Conservation (phyloP, 768 basidiomycete species). For the Termitomyces sp. region DNA sequence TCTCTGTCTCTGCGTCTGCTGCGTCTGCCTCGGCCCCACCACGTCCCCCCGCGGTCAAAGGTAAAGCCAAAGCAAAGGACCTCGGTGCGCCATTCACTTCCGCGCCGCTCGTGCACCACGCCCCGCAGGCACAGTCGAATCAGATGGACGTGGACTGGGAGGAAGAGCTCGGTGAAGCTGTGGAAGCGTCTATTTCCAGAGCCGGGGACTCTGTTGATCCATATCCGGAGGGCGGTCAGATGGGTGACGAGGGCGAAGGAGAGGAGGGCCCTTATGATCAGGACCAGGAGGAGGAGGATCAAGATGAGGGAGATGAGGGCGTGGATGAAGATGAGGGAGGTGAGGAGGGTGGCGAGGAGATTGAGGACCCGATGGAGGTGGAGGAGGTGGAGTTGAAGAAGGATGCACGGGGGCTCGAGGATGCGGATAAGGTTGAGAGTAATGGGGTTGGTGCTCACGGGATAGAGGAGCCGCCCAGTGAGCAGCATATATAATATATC, state of each 20-base stretch:
- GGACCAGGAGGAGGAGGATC: constrained; percentile 29
- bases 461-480: not conserved
- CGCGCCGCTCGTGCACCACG: constrained; percentile 18
- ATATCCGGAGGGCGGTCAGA: constrained; percentile 11
- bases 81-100: constrained; percentile 27
- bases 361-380: constrained; percentile 26
- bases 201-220: constrained; percentile 12
- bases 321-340: constrained; percentile 30
- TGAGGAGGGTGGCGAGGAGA: constrained; percentile 28
- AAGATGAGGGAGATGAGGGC: constrained; percentile 24
- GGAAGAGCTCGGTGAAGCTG: constrained; percentile 22
- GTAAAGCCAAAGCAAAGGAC: constrained; percentile 37
- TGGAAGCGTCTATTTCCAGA: constrained; percentile 18
- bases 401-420: constrained; percentile 18
- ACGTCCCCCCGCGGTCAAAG: constrained; percentile 21
- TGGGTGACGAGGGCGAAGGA: constrained; percentile 24
- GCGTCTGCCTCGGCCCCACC: too few species aligned
- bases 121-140: constrained; percentile 19
- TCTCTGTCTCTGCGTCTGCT: constrained; percentile 15
- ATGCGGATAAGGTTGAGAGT: not conserved
- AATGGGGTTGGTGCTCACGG: not conserved
- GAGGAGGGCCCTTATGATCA: constrained; percentile 12
- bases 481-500: too few species aligned
- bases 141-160: constrained; percentile 31
- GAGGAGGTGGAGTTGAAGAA: too few species aligned